Evolutionary conservation across 2,329 filamentous ascomycete genomes (phyloP).

Genomic region (Aspergillus udagawae): DNA sequence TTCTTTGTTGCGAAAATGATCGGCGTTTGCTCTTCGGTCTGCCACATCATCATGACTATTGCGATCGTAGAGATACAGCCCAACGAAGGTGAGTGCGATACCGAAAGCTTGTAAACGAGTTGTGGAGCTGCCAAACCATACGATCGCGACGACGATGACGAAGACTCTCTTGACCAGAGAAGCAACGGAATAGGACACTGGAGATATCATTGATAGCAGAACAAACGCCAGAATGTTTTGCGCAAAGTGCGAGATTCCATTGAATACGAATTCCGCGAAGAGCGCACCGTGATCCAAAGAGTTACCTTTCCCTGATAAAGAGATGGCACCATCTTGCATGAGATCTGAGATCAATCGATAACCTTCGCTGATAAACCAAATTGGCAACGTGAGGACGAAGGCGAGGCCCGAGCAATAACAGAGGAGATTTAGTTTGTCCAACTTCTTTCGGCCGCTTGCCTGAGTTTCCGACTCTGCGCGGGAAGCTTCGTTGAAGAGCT

Average conservation of each 20-base stretch:
- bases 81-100: conserved; percentile 83
- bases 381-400: conserved; percentile 79
- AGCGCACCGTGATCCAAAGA: conserved; percentile 61
- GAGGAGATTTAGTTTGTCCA: conserved; percentile 93
- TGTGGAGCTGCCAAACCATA: conserved; percentile 93
- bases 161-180: conserved; percentile 96
- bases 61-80: conserved; percentile 92
- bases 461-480: conserved; percentile 73
- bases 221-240: conserved; percentile 96
- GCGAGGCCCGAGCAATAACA: conserved; percentile 96
- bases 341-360: conserved; percentile 73
- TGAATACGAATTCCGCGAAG: conserved; percentile 87
- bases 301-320: conserved; percentile 71
- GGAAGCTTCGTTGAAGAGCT: conserved; percentile 91
- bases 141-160: conserved; percentile 87
- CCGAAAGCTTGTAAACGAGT: conserved; percentile 78
- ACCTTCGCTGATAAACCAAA: conserved; percentile 92
- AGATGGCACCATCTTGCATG: conserved; percentile 73
- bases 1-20: conserved; percentile 60
- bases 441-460: conserved; percentile 62
- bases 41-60: conserved; percentile 84
- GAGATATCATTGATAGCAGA: conserved; percentile 85
- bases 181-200: conserved; percentile 95
- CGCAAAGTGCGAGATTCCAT: conserved; percentile 92
- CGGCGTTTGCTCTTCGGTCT: conserved; percentile 66